Conservation (phyloP, 345 rosid species). For the Aquilaria malaccensis region DNA sequence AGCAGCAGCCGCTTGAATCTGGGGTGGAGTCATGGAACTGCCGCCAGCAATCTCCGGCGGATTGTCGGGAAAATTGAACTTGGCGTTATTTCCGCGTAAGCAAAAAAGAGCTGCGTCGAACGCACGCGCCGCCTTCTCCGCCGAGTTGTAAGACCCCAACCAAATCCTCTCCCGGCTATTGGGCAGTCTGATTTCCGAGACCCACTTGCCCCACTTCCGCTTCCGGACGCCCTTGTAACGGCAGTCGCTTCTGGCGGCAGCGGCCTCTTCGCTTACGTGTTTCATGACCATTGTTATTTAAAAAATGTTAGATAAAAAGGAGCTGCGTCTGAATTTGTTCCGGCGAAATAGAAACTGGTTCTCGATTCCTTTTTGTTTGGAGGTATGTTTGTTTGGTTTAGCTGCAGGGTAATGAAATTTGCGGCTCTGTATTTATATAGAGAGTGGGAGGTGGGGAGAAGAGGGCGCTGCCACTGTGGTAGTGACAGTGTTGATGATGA, state of each 20-base stretch:
- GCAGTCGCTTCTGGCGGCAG: slow-evolving; percentile 12
- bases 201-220: slow-evolving; percentile 70
- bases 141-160: slow-evolving; percentile 62
- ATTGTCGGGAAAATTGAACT: slow-evolving; percentile 62
- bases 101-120: slow-evolving; percentile 81
- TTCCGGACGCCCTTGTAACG: slow-evolving; percentile 50
- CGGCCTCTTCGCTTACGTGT: slow-evolving; percentile 9
- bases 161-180: slow-evolving; percentile 54
- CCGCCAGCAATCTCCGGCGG: slow-evolving; percentile 59
- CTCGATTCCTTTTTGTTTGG: not conserved
- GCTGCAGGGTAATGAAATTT: not conserved
- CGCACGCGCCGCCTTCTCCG: slow-evolving; percentile 79
- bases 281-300: slow-evolving; percentile 20
- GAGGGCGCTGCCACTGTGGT: not conserved
- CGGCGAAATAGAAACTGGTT: too few relatives aligned
- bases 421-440: slow-evolving; percentile 8
- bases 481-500: not conserved
- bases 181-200: slow-evolving; percentile 53
- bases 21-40: slow-evolving; percentile 31
- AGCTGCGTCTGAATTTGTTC: not conserved
- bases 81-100: slow-evolving; percentile 56
- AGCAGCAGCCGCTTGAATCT: slow-evolving; percentile 60
- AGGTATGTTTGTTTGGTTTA: not conserved
- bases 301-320: not conserved
- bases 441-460: not conserved